Evolutionary conservation across 306 rosid genomes (phyloP).

Genomic region (Notholithocarpus densiflorus): DNA sequence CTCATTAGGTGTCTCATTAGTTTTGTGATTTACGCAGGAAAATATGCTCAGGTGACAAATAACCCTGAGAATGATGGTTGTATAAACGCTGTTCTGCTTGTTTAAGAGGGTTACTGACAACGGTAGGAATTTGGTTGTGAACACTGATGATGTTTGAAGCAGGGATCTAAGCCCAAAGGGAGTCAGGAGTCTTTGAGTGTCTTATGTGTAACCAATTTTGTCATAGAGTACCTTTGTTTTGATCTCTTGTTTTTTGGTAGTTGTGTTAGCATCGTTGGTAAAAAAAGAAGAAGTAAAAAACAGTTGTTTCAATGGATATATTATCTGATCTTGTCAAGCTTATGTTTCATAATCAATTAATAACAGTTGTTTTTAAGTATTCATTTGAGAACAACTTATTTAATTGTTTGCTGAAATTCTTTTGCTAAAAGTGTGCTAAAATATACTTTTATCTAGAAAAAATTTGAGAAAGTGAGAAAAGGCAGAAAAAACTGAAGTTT

Average conservation of each 20-base stretch:
- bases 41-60: slow-evolving; percentile 93
- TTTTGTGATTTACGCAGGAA: slow-evolving; percentile 45
- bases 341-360: background rate
- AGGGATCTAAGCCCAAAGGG: background rate
- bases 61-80: slow-evolving; percentile 95
- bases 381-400: too few species aligned
- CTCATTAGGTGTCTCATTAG: background rate
- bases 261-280: background rate
- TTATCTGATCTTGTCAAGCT: background rate
- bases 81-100: slow-evolving; percentile 79
- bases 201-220: background rate
- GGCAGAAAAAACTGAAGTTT: too few species aligned
- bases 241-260: background rate
- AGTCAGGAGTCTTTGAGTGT: background rate
- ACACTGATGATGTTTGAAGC: background rate
- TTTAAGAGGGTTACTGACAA: slow-evolving; percentile 26
- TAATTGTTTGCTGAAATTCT: too few species aligned
- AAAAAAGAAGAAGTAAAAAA: background rate
- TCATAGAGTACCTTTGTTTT: background rate
- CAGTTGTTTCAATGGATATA: background rate
- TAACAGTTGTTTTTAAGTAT: too few species aligned
- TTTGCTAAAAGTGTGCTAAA: too few species aligned
- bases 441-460: too few species aligned
- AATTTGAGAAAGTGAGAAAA: too few species aligned
- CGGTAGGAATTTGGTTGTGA: background rate